Percentiles rank a stretch among this genome's conserved stretches.
Evolutionary conservation across 176 grass and related monocot genomes (phyloP).

Genomic region (Microstegium vimineum): DNA sequence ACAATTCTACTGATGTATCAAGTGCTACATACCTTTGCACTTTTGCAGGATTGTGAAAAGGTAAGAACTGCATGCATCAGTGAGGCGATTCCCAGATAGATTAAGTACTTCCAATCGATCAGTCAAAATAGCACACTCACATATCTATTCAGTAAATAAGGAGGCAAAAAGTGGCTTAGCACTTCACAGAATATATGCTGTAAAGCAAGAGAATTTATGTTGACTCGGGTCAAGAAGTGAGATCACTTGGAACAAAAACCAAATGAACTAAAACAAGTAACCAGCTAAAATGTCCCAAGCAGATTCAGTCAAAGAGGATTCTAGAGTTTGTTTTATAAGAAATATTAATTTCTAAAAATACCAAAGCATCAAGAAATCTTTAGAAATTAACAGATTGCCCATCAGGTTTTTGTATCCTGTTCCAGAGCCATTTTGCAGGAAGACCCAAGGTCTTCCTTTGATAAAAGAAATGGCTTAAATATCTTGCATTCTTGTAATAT

Average conservation of each 20-base stretch:
- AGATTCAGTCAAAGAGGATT: neutral
- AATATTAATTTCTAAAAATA: neutral
- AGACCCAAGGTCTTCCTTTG: neutral
- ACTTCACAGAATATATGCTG: neutral
- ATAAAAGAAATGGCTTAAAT: neutral
- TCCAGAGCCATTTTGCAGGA: constrained; percentile 4
- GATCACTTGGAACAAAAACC: neutral
- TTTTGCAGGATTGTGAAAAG: constrained; percentile 80
- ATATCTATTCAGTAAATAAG: constrained; percentile 62
- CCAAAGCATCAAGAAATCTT: neutral
- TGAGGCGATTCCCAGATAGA: constrained; percentile 91
- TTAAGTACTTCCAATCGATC: constrained; percentile 91
- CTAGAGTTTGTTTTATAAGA: neutral
- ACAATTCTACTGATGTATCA: neutral
- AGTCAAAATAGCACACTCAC: constrained; percentile 74
- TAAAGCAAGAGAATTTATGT: constrained; percentile 6
- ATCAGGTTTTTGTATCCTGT: neutral
- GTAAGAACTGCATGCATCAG: constrained; percentile 94
- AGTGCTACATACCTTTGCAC: constrained; percentile 65
- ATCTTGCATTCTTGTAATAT: neutral
- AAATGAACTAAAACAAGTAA: neutral
- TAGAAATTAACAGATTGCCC: neutral
- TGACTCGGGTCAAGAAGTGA: neutral
- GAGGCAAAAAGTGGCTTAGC: neutral
- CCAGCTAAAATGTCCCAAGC: neutral